Evolutionary conservation across 129 eudicot genomes (phyloP), one percentile per base, ranked within the genome.

Genomic region (Flaveria robusta): DNA sequence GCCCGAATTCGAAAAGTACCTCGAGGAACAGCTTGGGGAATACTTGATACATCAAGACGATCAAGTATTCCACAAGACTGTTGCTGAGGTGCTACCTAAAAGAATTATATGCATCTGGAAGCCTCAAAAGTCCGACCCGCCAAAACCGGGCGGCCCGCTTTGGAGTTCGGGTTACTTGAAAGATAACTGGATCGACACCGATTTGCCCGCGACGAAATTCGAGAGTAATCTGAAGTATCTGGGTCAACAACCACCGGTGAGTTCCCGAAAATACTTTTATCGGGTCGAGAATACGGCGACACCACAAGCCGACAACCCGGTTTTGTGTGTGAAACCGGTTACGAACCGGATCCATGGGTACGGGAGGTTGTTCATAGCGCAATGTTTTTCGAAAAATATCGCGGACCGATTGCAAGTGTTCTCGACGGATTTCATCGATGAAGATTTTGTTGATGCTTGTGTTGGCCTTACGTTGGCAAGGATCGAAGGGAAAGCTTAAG

Each of bases 171-270:
- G 94, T 26, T 77, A 91, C 68, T 74, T 91, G 88, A 95, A 91
- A 68, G 99, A 95, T 85, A 91, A 94, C 41, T 95, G 99, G 97
- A 87, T 88, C 39, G 97, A 95, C 62, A 95, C 99, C 0, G 97
- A 95, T 77, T 73, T 90, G 77, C 97, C 99, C 1, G 79, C 87
- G 4, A 95, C 91, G 0, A 95, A 95, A 51, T 95, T 95, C 68
- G 99, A 95, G 80, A 91, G 90, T 76, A 95, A 91, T 70, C 20
- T 95, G 83, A 89, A 86, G 90, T 82, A 79, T 64, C 18, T 95
- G 83, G 55, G 88, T 7, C 86, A 91, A 75, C 97, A 91, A 78
- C 92, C 56, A 24, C 76, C 96, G 1, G 83, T 76, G 39, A 74
- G 81, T 22, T 73, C 88, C 0, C 69, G 97, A 78, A 91, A 89